Evolutionary conservation across 495 filamentous ascomycete genomes (phyloP), one percentile per base, ranked within the genome.

Genomic region (Aspergillus sparsus): DNA sequence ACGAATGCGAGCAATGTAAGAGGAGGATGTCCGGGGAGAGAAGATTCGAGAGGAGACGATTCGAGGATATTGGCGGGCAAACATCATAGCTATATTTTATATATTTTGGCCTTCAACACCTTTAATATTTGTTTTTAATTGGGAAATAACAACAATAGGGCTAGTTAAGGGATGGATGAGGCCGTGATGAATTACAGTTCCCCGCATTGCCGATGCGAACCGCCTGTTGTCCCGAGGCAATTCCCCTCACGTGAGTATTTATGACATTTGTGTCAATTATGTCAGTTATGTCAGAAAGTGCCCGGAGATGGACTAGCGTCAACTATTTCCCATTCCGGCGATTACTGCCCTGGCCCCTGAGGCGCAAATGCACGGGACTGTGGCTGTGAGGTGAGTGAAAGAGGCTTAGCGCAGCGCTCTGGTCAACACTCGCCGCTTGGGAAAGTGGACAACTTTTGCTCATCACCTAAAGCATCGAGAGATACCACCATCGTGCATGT

Each of bases 1-100:
- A 36, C 74, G 62, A 74, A 68, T 58, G 74, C 83, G 55, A 77
- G 82, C 51, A 78, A 79, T 32, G 75, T 77, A 68, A 52, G 77
- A 66, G 62, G 77, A 72, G 44, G 44, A 7, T 18, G 27, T 18
- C 75, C 75, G 68, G 35, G 75, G 69, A 51, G 73, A 60, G 16
- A 73, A 72, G 58, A 85, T 80, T 71, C 79, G 80, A n/a, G 82
- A 83, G 69, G 80, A 80, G 55, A 83, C 73, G 37, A 88, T 83
- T 71, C 83, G 83, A 59, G 87, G 63, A 58, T 74, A 75, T 60
- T 80, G 79, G 57, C 85, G 75, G 57, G 81, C 75, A 65, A 82
- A 84, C 86, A 87, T 87, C 37, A 32, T 71, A 58, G 62, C 1
- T 16, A 10, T 55, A 31, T 49, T 44, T 13, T 41, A 31, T 37